Percentiles rank a stretch among this genome's conserved stretches.
Evolutionary conservation across 495 filamentous ascomycete genomes (phyloP).

Genomic region (Xylaria venustula): DNA sequence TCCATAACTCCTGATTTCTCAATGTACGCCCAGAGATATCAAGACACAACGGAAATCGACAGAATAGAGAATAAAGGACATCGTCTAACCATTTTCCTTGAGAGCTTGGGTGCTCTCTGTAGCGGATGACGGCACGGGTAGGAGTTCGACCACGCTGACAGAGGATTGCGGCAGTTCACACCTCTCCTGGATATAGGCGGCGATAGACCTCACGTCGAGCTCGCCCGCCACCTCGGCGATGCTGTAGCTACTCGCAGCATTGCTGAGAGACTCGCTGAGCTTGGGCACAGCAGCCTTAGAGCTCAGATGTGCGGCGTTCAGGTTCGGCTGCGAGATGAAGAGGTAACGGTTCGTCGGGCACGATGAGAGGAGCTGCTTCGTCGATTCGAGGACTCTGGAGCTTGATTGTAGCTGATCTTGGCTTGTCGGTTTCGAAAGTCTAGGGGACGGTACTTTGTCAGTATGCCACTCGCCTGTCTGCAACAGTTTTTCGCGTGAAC

Average conservation of each 20-base stretch:
- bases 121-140: slow-evolving; percentile 39
- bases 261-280: slow-evolving; percentile 44
- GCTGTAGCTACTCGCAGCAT: slow-evolving; percentile 27
- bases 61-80: background rate
- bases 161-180: slow-evolving; percentile 26
- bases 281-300: slow-evolving; percentile 56
- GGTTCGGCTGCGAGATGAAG: slow-evolving; percentile 74
- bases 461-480: background rate
- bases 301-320: slow-evolving; percentile 64
- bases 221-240: slow-evolving; percentile 65
- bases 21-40: background rate
- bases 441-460: slow-evolving; percentile 19
- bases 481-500: slow-evolving; percentile 9
- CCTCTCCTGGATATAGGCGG: slow-evolving; percentile 27
- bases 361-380: slow-evolving; percentile 51
- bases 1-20: background rate
- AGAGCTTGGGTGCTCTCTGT: slow-evolving; percentile 50
- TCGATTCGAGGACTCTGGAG: slow-evolving; percentile 35
- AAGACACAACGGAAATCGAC: background rate
- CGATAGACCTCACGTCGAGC: slow-evolving; percentile 44
- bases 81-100: slow-evolving; percentile 64
- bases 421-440: slow-evolving; percentile 29
- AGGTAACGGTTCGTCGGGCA: slow-evolving; percentile 80
- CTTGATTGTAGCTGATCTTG: slow-evolving; percentile 44
- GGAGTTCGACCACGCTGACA: slow-evolving; percentile 50